Conservation (phyloP, 352 stramenopile genomes). For the Globisporangium acanthophoron region DNA sequence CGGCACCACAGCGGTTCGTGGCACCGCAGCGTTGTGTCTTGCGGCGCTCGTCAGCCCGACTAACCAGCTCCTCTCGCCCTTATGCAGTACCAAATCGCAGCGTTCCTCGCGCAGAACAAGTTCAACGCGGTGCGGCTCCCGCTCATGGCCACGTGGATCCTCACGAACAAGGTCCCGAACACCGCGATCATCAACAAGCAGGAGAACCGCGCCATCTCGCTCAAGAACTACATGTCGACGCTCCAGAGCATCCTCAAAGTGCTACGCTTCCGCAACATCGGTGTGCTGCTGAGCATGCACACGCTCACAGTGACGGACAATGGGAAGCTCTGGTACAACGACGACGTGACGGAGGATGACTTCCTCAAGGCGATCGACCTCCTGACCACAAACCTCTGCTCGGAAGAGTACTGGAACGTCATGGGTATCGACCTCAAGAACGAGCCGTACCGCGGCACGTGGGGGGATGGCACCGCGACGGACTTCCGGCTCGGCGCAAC, state of each 20-base stretch:
- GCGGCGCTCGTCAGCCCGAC: background rate
- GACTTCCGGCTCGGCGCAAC: slow-evolving; percentile 24
- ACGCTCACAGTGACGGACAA: slow-evolving; percentile 41
- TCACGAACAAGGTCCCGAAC: slow-evolving; percentile 54
- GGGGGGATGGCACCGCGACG: slow-evolving; percentile 20
- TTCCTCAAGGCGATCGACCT: slow-evolving; percentile 30
- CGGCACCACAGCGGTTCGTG: slow-evolving; percentile 50
- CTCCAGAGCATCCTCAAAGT: slow-evolving; percentile 49
- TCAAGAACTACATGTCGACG: slow-evolving; percentile 43
- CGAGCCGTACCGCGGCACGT: slow-evolving; percentile 28
- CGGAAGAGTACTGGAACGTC: slow-evolving; percentile 32
- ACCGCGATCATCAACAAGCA: slow-evolving; percentile 37
- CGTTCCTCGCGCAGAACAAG: slow-evolving; percentile 69
- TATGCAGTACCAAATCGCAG: slow-evolving; percentile 52
- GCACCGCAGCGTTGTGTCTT: background rate
- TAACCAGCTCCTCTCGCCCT: background rate
- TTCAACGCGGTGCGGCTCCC: slow-evolving; percentile 73
- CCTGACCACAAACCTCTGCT: slow-evolving; percentile 23
- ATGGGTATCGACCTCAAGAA: slow-evolving; percentile 40
- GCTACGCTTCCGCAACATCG: slow-evolving; percentile 50
- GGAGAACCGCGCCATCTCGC: slow-evolving; percentile 56
- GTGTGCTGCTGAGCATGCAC: slow-evolving; percentile 56
- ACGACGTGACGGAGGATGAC: slow-evolving; percentile 18
- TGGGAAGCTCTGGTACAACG: slow-evolving; percentile 41
- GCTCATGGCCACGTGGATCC: slow-evolving; percentile 50